Evolutionary conservation across 441 rosid species (phyloP).

Genomic region (Melastoma candidum): DNA sequence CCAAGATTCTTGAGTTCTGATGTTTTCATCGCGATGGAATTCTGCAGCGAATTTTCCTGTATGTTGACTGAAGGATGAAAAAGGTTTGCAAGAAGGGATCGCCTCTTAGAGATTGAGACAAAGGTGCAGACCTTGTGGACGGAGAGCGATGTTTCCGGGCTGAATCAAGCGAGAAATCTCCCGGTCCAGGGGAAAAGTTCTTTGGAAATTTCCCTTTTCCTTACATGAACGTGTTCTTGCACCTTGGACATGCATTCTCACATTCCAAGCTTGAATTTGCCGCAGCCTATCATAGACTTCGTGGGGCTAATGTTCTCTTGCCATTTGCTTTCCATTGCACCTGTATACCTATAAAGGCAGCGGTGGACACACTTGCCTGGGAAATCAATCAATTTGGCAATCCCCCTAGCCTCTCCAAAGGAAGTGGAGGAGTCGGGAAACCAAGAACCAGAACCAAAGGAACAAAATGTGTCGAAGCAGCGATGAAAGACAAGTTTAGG

Average conservation of each 20-base stretch:
- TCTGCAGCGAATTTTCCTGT: constrained; percentile 24
- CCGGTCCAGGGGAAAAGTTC: constrained; percentile 62
- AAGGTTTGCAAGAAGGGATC: constrained; percentile 73
- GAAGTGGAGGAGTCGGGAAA: constrained; percentile 28
- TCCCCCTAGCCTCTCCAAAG: constrained; percentile 50
- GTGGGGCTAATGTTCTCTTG: constrained; percentile 74
- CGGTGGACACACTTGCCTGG: constrained; percentile 79
- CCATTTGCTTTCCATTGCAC: constrained; percentile 91
- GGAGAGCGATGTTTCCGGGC: constrained; percentile 58
- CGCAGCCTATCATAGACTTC: constrained; percentile 70
- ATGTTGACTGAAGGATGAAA: constrained; percentile 57
- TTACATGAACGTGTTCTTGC: constrained; percentile 84
- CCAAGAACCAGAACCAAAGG: constrained; percentile 22
- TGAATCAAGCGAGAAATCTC: constrained; percentile 41
- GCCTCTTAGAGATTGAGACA: constrained; percentile 52
- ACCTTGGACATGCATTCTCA: constrained; percentile 85
- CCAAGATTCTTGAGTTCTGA: too few species aligned
- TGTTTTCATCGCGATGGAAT: too few species aligned
- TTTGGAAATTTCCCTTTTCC: constrained; percentile 86
- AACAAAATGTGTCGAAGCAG: constrained; percentile 18
- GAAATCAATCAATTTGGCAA: constrained; percentile 64
- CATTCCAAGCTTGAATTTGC: constrained; percentile 79
- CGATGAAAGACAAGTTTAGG: constrained; percentile 43
- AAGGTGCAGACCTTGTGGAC: constrained; percentile 57
- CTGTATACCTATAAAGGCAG: constrained; percentile 94